Percentiles rank a stretch among this genome's conserved stretches.
These are phyloP conservation scores for Chondrostereum purpureum DNA, from an alignment of 1,284 basidiomycete genomes.

Conservation along the genomic window DNA sequence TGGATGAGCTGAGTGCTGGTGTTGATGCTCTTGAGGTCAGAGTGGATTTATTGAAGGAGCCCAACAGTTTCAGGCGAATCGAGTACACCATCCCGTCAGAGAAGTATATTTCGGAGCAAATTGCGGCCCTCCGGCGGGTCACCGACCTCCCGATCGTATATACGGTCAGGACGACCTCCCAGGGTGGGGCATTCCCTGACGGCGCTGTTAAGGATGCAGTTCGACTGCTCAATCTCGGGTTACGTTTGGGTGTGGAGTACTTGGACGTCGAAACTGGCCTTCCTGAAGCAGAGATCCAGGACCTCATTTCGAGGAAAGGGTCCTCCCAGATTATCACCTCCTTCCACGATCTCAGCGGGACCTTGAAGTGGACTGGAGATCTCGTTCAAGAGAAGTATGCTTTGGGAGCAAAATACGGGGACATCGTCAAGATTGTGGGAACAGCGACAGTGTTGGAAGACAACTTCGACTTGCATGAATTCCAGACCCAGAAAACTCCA, in stretches of 20 bases:
- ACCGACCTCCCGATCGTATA: slow-evolving; percentile 87
- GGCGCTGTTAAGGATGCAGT: slow-evolving; percentile 47
- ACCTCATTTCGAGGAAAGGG: slow-evolving; percentile 62
- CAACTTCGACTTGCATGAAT: slow-evolving; percentile 77
- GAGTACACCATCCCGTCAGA: slow-evolving; percentile 60
- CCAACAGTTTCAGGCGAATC: slow-evolving; percentile 35
- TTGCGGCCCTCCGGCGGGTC: slow-evolving; percentile 73
- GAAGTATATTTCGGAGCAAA: slow-evolving; percentile 76
- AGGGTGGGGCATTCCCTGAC: slow-evolving; percentile 88
- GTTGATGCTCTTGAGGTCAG: slow-evolving; percentile 92
- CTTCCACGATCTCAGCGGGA: slow-evolving; percentile 91
- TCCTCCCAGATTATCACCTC: slow-evolving; percentile 82
- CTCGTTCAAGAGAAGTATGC: slow-evolving; percentile 67
- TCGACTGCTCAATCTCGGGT: slow-evolving; percentile 72
- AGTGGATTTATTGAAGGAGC: slow-evolving; percentile 79
- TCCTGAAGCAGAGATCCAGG: slow-evolving; percentile 56
- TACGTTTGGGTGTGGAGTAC: slow-evolving; percentile 87
- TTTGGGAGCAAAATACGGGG: slow-evolving; percentile 57
- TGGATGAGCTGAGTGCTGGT: slow-evolving; percentile 76
- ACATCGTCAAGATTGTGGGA: slow-evolving; percentile 90
- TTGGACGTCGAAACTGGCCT: slow-evolving; percentile 87
- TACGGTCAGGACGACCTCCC: slow-evolving; percentile 82
- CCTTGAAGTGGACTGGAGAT: slow-evolving; percentile 75
- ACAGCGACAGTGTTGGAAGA: slow-evolving; percentile 74
- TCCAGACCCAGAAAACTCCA: slow-evolving; percentile 39